phyloP scores from a whole-genome alignment of 192 early-diverging fungal genomes.

The Anaeromyces robustus region DNA sequence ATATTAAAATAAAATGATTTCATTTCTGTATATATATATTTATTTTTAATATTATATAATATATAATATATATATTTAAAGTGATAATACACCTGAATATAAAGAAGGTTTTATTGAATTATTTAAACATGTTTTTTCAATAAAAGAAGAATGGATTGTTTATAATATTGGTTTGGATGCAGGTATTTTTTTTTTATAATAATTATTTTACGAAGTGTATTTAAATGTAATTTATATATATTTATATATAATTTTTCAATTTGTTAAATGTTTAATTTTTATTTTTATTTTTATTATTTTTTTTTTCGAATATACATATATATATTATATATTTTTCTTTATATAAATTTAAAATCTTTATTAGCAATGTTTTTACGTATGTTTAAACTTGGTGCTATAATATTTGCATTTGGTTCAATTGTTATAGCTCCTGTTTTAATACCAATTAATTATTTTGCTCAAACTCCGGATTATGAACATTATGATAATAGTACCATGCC shows the following conservation, averaged over 20 bases:
- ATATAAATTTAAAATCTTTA: background rate
- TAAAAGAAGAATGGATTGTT: background rate
- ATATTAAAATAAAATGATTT: too few relatives aligned
- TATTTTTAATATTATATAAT: too few relatives aligned
- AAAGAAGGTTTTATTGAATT: background rate
- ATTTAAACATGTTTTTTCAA: background rate
- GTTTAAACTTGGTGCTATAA: background rate
- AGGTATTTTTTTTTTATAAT: background rate
- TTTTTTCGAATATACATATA: too few relatives aligned
- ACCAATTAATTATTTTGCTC: background rate
- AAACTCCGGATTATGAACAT: background rate
- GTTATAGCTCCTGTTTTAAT: background rate
- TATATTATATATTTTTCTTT: too few relatives aligned
- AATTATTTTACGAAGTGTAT: too few relatives aligned
- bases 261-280: too few relatives aligned
- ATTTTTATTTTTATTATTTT: too few relatives aligned
- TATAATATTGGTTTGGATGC: background rate
- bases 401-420: background rate
- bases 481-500: background rate
- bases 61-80: background rate
- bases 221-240: too few relatives aligned
- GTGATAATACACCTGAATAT: background rate
- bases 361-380: background rate
- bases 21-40: too few relatives aligned
- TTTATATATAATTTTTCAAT: too few relatives aligned